A percentile compares a stretch with the other conserved stretches of the same genome.
Evolutionary conservation across 169 alveolate genomes (phyloP).

Genomic region (Plasmodium fragile): DNA sequence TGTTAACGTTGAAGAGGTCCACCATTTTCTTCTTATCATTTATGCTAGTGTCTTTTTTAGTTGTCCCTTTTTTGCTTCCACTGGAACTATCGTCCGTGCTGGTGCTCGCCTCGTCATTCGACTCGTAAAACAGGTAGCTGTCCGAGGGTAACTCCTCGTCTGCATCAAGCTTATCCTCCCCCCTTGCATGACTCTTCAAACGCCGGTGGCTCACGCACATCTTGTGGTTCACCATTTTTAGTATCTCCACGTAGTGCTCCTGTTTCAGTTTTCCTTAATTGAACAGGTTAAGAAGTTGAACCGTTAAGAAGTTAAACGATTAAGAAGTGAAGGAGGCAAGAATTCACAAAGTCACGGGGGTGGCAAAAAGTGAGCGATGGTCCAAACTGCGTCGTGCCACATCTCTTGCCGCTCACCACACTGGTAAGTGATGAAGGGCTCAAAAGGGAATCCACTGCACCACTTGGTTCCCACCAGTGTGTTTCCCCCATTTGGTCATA

Average conservation of each 20-base stretch:
- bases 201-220: slow-evolving; percentile 45
- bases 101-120: slow-evolving; percentile 14
- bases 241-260: slow-evolving; percentile 32
- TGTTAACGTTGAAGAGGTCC: slow-evolving; percentile 42
- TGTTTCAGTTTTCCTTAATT: slow-evolving; percentile 58
- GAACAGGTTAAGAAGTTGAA: background rate
- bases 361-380: background rate
- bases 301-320: background rate
- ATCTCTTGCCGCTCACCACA: background rate
- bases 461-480: background rate
- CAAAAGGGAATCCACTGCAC: too few species aligned
- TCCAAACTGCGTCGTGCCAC: background rate
- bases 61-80: background rate
- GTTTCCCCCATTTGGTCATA: background rate
- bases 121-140: slow-evolving; percentile 8
- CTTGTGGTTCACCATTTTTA: slow-evolving; percentile 74
- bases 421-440: background rate
- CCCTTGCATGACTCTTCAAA: background rate
- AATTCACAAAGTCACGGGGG: background rate
- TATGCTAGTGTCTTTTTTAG: background rate
- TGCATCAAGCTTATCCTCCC: background rate
- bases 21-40: slow-evolving; percentile 34
- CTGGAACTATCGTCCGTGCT: slow-evolving; percentile 11
- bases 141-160: background rate
- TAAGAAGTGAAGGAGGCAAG: background rate